A percentile compares a stretch with the other conserved stretches of the same genome.
These are phyloP conservation scores for Allium sativum DNA, from an alignment of 106 monocot genomes.

Conservation along the genomic window DNA sequence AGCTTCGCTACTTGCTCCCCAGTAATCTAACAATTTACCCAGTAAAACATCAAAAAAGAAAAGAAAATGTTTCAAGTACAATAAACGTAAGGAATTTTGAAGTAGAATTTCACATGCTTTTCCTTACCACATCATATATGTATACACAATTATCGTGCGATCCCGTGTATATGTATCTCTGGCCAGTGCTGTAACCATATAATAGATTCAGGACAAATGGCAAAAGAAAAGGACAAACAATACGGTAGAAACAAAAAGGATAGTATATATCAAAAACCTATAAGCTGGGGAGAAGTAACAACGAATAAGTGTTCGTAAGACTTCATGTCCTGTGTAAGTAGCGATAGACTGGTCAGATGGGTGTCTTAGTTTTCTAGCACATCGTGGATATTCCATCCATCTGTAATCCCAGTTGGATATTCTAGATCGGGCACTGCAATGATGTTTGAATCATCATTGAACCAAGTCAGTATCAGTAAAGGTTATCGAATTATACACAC, in stretches of 20 bases:
- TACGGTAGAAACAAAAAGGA: constrained; percentile 5
- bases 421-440: constrained; percentile 33
- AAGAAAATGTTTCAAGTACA: background rate
- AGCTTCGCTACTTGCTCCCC: constrained; percentile 56
- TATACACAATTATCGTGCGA: constrained; percentile 67
- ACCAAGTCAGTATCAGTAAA: background rate
- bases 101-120: background rate
- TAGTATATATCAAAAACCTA: constrained; percentile 16
- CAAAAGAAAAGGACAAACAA: background rate
- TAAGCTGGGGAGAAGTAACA: constrained; percentile 86
- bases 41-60: background rate
- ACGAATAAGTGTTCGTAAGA: constrained; percentile 76
- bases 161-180: constrained; percentile 85
- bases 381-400: constrained; percentile 58
- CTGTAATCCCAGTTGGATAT: constrained; percentile 75
- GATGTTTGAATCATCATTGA: constrained; percentile 1
- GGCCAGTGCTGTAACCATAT: constrained; percentile 61
- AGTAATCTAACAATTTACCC: constrained; percentile 27
- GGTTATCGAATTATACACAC: too few species aligned
- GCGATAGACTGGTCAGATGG: constrained; percentile 70
- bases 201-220: background rate
- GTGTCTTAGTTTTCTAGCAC: constrained; percentile 39
- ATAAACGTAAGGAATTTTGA: background rate
- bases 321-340: constrained; percentile 82
- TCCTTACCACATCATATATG: constrained; percentile 71